Conservation (phyloP, 495 filamentous ascomycete genomes). For the Wilcoxina mikolae region DNA sequence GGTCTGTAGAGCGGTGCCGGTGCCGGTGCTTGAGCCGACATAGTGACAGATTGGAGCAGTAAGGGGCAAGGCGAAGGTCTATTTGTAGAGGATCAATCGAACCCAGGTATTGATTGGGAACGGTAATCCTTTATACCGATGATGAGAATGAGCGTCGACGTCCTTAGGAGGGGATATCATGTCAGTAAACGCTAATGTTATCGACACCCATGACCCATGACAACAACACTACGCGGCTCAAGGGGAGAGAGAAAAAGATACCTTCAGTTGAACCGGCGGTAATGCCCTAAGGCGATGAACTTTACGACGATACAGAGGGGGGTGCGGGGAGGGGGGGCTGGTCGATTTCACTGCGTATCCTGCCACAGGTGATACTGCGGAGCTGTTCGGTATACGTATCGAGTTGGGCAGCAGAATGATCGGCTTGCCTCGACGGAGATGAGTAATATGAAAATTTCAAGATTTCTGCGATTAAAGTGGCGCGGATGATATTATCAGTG, state of each 20-base stretch:
- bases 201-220: no score
- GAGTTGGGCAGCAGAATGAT: background rate
- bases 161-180: background rate
- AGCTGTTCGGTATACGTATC: background rate
- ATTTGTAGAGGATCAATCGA: background rate
- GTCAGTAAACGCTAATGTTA: background rate
- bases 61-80: background rate
- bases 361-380: no score
- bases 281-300: no score
- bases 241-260: no score
- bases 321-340: no score
- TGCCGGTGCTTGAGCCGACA: background rate
- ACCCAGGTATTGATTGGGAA: no score
- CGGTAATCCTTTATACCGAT: background rate
- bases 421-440: background rate
- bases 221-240: no score
- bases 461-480: background rate
- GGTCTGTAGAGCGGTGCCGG: slow-evolving; percentile 3
- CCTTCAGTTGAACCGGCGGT: no score
- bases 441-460: background rate
- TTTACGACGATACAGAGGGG: no score
- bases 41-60: background rate
- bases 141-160: background rate
- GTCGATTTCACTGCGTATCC: no score
- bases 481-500: background rate